Evolutionary conservation across 306 rosid species (phyloP).

Genomic region (Ziziphus jujuba): DNA sequence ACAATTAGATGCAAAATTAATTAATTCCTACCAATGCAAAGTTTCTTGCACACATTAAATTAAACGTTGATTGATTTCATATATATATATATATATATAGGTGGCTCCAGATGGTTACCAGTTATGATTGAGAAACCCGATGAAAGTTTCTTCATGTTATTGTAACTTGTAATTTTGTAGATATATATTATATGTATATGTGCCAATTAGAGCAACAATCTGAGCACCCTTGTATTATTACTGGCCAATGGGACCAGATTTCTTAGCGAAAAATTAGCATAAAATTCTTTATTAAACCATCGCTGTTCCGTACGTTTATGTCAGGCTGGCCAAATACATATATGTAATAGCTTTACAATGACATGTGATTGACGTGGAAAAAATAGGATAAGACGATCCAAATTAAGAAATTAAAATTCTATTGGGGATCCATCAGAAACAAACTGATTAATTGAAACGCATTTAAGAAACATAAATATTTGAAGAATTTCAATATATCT

Average conservation of each 20-base stretch:
- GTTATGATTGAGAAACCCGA: conserved; percentile 48
- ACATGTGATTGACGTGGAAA: too few relatives aligned
- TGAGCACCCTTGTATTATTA: conserved; percentile 32
- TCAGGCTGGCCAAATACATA: conserved; percentile 6
- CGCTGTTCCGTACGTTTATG: conserved; percentile 17
- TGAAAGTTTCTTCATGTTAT: conserved; percentile 31
- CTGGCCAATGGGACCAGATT: conserved; percentile 8
- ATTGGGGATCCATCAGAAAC: too few relatives aligned
- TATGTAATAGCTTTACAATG: not conserved
- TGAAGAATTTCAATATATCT: too few relatives aligned
- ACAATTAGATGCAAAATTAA: not conserved
- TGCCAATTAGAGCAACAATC: conserved; percentile 31
- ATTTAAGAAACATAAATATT: too few relatives aligned
- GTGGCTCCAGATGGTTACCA: conserved; percentile 36
- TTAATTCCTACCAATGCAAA: not conserved
- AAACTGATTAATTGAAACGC: too few relatives aligned
- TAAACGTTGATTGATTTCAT: not conserved
- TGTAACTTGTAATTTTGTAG: not conserved
- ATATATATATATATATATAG: conserved; percentile 32
- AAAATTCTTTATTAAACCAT: not conserved
- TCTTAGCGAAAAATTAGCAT: conserved; percentile 1
- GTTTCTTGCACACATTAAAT: conserved; percentile 3
- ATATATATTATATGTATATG: not conserved
- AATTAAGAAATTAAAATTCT: too few relatives aligned
- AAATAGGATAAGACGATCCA: too few relatives aligned